A percentile compares a stretch with the other conserved stretches of the same genome.
Evolutionary conservation across 441 rosid species (phyloP).

Genomic region (Croton setiger): DNA sequence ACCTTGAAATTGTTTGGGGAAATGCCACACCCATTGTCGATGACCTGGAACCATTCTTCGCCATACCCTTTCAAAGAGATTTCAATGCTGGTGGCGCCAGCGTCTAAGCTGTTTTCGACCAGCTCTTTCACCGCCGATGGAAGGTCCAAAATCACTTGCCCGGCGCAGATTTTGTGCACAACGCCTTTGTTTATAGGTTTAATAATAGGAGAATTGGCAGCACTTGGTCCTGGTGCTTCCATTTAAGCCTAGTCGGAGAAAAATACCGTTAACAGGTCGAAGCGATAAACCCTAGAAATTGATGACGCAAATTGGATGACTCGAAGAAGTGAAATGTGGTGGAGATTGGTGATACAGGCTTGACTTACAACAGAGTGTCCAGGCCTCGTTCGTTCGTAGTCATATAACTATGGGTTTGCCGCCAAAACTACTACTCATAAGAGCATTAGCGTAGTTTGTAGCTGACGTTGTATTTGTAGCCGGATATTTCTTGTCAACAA

Average conservation of each 20-base stretch:
- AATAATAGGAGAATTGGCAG: slow-evolving; percentile 39
- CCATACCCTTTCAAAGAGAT: slow-evolving; percentile 80
- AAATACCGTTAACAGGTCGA: not conserved
- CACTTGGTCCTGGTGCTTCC: slow-evolving; percentile 28
- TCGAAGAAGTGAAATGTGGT: not conserved
- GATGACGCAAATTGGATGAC: not conserved
- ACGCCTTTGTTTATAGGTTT: slow-evolving; percentile 73
- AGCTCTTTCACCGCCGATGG: slow-evolving; percentile 93
- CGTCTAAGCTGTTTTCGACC: slow-evolving; percentile 92
- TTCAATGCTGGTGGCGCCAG: slow-evolving; percentile 88
- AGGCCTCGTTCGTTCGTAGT: no score
- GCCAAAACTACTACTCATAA: slow-evolving; percentile 25
- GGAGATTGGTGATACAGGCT: not conserved
- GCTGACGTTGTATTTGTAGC: no score
- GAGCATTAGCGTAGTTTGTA: no score
- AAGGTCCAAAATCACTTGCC: slow-evolving; percentile 94
- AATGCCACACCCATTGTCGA: slow-evolving; percentile 92
- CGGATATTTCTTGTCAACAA: no score
- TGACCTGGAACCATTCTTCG: slow-evolving; percentile 81
- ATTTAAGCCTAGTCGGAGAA: slow-evolving; percentile 15
- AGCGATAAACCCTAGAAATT: slow-evolving; percentile 5
- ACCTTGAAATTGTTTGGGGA: slow-evolving; percentile 87
- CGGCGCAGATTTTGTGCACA: slow-evolving; percentile 81
- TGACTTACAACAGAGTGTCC: not conserved
- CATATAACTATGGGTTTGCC: slow-evolving; percentile 20